These are phyloP conservation scores for Oidiodendron maius DNA, from an alignment of 495 filamentous ascomycete genomes.

Conservation along the genomic window DNA sequence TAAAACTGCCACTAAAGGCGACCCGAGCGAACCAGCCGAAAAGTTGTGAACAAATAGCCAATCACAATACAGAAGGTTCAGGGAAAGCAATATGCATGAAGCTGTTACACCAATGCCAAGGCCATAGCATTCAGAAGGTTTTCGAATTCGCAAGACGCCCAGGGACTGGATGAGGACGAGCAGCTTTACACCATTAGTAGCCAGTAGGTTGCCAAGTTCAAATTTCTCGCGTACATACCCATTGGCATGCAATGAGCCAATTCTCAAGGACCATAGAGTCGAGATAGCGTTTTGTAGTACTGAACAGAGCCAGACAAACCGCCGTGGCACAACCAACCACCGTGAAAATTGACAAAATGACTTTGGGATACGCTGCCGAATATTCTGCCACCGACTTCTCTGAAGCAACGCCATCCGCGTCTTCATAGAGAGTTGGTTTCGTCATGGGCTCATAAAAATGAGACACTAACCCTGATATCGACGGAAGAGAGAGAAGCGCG, in stretches of 20 bases:
- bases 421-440: constrained; percentile 40
- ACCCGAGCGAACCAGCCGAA: neutral
- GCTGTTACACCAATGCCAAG: constrained; percentile 39
- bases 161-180: constrained; percentile 42
- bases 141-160: constrained; percentile 33
- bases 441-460: constrained; percentile 13
- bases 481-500: constrained; percentile 13
- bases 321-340: constrained; percentile 30
- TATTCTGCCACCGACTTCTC: constrained; percentile 47
- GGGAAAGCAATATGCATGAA: constrained; percentile 33
- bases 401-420: constrained; percentile 57
- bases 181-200: constrained; percentile 15
- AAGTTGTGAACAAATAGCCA: constrained; percentile 22
- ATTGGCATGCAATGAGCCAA: constrained; percentile 20
- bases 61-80: constrained; percentile 33
- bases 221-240: constrained; percentile 17
- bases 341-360: constrained; percentile 35
- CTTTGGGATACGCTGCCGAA: constrained; percentile 43
- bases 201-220: too few relatives aligned
- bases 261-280: constrained; percentile 16
- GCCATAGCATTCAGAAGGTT: constrained; percentile 38
- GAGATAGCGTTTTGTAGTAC: neutral
- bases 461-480: constrained; percentile 8
- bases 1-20: constrained; percentile 18
- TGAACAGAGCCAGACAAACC: constrained; percentile 15